Evolutionary conservation across 2,329 filamentous ascomycete genomes (phyloP).

Genomic region (Cordyceps pruinosa): DNA sequence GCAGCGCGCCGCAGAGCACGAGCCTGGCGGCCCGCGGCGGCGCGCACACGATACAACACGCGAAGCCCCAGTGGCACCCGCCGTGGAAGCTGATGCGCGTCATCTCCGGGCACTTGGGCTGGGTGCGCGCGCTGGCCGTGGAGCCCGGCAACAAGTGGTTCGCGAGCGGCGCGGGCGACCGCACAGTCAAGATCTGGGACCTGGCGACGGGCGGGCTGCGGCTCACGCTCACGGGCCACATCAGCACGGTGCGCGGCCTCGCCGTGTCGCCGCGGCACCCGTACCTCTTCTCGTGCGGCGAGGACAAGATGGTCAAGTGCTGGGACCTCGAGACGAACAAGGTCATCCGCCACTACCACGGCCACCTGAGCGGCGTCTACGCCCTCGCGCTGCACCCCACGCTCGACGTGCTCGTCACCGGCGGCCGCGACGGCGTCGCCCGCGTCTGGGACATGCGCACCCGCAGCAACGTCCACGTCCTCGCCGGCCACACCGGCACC

Average conservation of each 20-base stretch:
- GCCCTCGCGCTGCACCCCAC: constrained; percentile 89
- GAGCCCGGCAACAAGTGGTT: constrained; percentile 98
- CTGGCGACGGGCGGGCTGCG: constrained; percentile 77
- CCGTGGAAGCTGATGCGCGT: constrained; percentile 99
- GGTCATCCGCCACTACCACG: constrained; percentile 95
- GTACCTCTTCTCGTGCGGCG: constrained; percentile 94
- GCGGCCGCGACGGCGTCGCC: constrained; percentile 88
- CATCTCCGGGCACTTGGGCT: constrained; percentile 91
- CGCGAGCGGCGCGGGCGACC: constrained; percentile 86
- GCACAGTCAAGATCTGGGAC: constrained; percentile 99
- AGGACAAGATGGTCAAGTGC: constrained; percentile 99
- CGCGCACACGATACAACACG: constrained; percentile 27
- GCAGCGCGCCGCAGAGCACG: constrained; percentile 24
- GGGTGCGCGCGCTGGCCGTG: constrained; percentile 83
- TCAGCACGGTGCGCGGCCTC: constrained; percentile 84
- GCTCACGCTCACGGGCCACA: constrained; percentile 87
- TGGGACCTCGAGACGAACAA: constrained; percentile 99
- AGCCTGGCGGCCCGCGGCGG: constrained; percentile 24
- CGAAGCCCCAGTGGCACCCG: constrained; percentile 89
- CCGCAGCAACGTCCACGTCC: constrained; percentile 87
- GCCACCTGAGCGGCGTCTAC: constrained; percentile 93
- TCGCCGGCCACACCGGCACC: constrained; percentile 84
- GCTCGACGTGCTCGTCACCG: constrained; percentile 88
- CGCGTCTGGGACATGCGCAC: constrained; percentile 99
- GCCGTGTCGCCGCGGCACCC: constrained; percentile 91